Evolutionary conservation across 164 flowering plant genomes (phyloP).

Genomic region (Hamamelis virginiana): DNA sequence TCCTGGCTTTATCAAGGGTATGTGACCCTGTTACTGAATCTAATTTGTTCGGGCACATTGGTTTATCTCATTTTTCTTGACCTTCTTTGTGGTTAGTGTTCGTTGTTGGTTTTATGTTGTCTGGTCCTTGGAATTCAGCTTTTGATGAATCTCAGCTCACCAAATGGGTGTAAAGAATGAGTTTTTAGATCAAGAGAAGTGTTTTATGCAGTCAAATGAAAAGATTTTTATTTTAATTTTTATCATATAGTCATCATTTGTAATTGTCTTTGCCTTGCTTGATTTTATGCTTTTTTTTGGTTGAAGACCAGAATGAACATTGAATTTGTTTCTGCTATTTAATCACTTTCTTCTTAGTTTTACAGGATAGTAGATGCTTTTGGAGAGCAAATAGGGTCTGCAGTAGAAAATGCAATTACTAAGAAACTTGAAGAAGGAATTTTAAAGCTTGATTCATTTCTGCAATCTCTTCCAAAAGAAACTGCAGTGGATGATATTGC

Average conservation of each 20-base stretch:
- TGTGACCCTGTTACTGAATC: neutral
- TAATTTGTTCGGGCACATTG: neutral
- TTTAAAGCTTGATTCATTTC: conserved; percentile 53
- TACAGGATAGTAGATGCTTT: conserved; percentile 79
- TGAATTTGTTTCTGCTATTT: neutral
- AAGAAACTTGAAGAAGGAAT: conserved; percentile 67
- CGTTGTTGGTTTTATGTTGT: no score
- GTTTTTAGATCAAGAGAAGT: no score
- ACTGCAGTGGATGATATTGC: conserved; percentile 63
- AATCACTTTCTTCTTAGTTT: conserved; percentile 12
- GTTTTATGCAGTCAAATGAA: no score
- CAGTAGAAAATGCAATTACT: conserved; percentile 72
- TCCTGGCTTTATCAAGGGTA: conserved; percentile 99
- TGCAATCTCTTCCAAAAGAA: conserved; percentile 72
- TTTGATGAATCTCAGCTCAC: no score
- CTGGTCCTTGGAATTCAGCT: no score
- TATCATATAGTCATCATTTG: neutral
- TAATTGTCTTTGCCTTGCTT: neutral
- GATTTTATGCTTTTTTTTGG: neutral
- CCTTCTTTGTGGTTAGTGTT: no score
- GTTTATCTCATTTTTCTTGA: no score
- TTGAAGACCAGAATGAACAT: neutral
- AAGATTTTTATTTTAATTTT: no score
- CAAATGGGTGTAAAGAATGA: no score
- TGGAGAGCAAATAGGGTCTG: conserved; percentile 63